A percentile compares a stretch with the other conserved stretches of the same genome.
These are phyloP conservation scores for Chaetomium sp. DNA, from an alignment of 2,329 filamentous ascomycete species.

Conservation along the genomic window DNA sequence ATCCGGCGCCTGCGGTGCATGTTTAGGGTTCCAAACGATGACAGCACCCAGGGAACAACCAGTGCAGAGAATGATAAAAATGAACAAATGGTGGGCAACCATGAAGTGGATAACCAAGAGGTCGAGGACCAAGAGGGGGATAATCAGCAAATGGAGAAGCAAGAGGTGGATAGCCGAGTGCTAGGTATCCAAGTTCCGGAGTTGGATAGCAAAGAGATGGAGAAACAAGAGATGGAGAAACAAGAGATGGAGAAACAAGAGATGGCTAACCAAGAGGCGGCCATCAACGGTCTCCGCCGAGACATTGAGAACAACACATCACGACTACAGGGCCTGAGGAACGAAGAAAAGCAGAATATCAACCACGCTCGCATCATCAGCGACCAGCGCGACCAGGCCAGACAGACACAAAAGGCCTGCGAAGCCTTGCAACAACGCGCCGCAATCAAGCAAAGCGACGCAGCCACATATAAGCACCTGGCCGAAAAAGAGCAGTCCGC, in stretches of 20 bases:
- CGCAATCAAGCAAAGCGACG: not conserved
- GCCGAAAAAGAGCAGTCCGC: not conserved
- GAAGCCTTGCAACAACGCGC: not conserved
- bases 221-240: no score
- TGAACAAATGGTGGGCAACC: no score
- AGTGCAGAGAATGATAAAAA: not conserved
- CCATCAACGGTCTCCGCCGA: not conserved
- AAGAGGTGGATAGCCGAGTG: no score
- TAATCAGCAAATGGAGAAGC: no score
- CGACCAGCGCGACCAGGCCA: not conserved
- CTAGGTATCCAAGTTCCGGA: no score
- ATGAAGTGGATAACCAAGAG: no score
- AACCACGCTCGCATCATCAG: not conserved
- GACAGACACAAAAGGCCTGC: not conserved
- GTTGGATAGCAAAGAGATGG: no score
- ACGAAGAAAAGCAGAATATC: not conserved
- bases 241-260: no score
- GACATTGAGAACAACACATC: not conserved
- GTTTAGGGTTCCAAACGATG: not conserved
- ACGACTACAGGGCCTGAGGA: not conserved
- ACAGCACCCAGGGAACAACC: not conserved
- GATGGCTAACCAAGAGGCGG: not conserved
- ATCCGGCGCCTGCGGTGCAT: not conserved
- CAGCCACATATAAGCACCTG: not conserved
- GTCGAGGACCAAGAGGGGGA: no score